Conservation (phyloP, 257 asterid species). For the Eustoma russellianum region DNA sequence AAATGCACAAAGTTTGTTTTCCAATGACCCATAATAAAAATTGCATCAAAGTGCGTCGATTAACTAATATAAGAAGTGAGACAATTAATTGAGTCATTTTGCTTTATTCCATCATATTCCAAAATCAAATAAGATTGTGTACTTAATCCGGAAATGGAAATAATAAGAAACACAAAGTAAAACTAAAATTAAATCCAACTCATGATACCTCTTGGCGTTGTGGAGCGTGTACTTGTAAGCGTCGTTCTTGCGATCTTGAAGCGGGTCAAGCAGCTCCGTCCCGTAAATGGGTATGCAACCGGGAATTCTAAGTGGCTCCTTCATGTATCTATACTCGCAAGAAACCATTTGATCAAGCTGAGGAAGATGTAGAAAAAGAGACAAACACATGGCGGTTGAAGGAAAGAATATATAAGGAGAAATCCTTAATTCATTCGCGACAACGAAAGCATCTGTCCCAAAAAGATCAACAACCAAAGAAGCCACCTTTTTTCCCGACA, state of each 20-base stretch:
- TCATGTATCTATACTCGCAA: constrained; percentile 26
- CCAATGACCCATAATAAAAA: no score
- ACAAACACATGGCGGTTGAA: constrained; percentile 17
- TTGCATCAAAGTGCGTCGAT: no score
- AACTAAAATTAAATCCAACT: no score
- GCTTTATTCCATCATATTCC: no score
- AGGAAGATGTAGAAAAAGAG: constrained; percentile 25
- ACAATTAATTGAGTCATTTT: no score
- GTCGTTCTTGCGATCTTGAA: constrained; percentile 26
- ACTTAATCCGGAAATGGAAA: no score
- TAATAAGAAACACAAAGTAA: no score
- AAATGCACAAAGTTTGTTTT: no score
- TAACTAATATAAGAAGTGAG: no score
- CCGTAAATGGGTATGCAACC: constrained; percentile 21
- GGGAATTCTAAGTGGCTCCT: constrained; percentile 21
- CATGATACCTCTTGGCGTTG: constrained; percentile 10
- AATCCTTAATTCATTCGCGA: constrained; percentile 20
- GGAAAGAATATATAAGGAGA: constrained; percentile 34
- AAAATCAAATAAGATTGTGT: no score
- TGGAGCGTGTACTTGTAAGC: constrained; percentile 33
- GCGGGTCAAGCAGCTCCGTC: constrained; percentile 21
- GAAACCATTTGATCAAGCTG: constrained; percentile 28
- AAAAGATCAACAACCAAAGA: constrained; percentile 30
- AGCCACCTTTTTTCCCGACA: constrained; percentile 3
- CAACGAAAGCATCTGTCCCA: constrained; percentile 28